These are phyloP conservation scores for Hamamelis virginiana DNA, from an alignment of 164 flowering plant genomes.

Conservation along the genomic window DNA sequence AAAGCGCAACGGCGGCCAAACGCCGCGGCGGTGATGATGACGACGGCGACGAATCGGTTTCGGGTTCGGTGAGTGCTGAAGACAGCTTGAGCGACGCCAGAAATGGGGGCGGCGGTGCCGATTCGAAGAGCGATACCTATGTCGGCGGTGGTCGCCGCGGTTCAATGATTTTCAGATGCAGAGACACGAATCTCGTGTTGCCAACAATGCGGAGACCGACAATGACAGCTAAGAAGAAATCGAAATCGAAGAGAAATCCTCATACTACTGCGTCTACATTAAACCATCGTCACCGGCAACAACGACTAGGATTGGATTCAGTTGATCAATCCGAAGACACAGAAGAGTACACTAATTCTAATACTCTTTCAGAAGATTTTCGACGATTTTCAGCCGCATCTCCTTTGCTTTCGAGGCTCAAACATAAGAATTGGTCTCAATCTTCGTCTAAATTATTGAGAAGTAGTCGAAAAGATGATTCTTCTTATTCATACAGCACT, in stretches of 20 bases:
- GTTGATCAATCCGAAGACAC: conserved; percentile 77
- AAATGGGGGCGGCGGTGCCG: conserved; percentile 39
- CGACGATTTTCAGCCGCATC: conserved; percentile 37
- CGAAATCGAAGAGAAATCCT: conserved; percentile 24
- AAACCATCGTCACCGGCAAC: conserved; percentile 23
- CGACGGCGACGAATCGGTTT: conserved; percentile 26
- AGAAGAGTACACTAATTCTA: conserved; percentile 51
- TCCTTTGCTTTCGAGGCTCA: conserved; percentile 48
- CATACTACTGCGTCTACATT: conserved; percentile 25
- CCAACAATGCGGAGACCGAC: conserved; percentile 27
- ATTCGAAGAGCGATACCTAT: conserved; percentile 54
- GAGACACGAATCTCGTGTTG: conserved; percentile 41
- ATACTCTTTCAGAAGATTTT: conserved; percentile 74
- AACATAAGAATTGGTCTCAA: conserved; percentile 44
- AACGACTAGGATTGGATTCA: conserved; percentile 25
- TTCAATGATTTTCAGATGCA: conserved; percentile 39
- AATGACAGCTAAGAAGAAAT: conserved; percentile 32
- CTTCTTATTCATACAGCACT: conserved; percentile 68
- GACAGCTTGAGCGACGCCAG: conserved; percentile 59
- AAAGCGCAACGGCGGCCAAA: conserved; percentile 18
- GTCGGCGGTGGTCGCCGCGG: conserved; percentile 34
- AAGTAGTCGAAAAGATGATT: conserved; percentile 50
- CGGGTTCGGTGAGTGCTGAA: conserved; percentile 34
- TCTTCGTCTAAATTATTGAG: conserved; percentile 46
- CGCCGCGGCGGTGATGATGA: conserved; percentile 19